Base-by-base conservation (phyloP, 1,284 basidiomycete species). In the Irpex sp. region DNA sequence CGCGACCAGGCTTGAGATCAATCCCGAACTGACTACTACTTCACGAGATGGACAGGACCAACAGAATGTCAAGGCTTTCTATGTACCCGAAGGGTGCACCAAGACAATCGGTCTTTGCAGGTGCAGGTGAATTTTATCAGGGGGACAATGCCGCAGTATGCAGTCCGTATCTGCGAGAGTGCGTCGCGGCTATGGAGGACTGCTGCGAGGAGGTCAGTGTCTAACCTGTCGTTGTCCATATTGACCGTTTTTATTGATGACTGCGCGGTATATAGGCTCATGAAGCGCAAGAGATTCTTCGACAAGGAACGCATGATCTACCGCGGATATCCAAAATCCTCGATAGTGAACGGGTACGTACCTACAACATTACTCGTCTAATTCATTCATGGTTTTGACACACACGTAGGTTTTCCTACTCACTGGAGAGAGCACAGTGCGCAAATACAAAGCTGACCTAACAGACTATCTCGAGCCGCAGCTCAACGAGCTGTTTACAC, bases 391-490 rank as follows among this genome's bases (percentile, higher is more conserved):
- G 3, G 13, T 31, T 15, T n/a, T 6, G 9, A 55, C 6, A 6
- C 4, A 4, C 4, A 4, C 26, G 5, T 66, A 92, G 90, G 84
- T 91, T 0, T 92, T 89, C 69, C 75, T 89, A 6, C 81, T 92
- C 21, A 79, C 91, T 2, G 85, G 88, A 65, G 90, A 92, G 72
- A 80, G 78, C 11, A 91, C 86, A 0, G 82, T 92, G 21, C 81
- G 82, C 60, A 81, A 77, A 74, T 91, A 92, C 76, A 89, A 91
- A 68, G 76, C 85, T 1, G 87, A 88, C 62, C 78, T 92, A 19
- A 84, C 83, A 1, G 89, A 91, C 60, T 90, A 92, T 73, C 84
- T 92, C 9, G 90, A 92, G 65, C 91, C 91, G n/a, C 84, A 88
- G 37, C 86, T 92, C 31, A 84, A 80, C 58, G 89, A 91, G 66